Evolutionary conservation across 2,329 filamentous ascomycete species (phyloP).

Genomic region (Venturia nashicola): DNA sequence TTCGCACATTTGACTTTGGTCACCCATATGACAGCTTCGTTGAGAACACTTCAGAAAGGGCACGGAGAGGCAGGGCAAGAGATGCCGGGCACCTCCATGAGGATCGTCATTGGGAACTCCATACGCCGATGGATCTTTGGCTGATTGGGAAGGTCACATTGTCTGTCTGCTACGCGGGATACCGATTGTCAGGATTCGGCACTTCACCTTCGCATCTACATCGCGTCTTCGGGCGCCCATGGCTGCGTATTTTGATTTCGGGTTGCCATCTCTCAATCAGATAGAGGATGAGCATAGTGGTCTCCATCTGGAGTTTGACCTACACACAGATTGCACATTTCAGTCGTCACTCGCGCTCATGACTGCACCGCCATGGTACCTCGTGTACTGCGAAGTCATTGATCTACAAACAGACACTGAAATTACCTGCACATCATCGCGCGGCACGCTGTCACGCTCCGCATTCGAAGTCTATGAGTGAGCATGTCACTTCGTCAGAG

Average conservation of each 20-base stretch:
- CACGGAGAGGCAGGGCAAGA: constrained; percentile 28
- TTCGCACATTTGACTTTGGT: constrained; percentile 60
- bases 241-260: constrained; percentile 15
- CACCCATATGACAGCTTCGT: constrained; percentile 41
- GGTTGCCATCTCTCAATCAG: constrained; percentile 17
- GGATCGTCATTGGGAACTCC: constrained; percentile 41
- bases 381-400: constrained; percentile 3
- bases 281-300: constrained; percentile 15
- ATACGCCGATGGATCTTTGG: constrained; percentile 10
- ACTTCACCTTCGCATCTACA: constrained; percentile 1
- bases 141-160: constrained; percentile 13
- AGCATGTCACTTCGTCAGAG: neutral
- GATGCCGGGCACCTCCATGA: constrained; percentile 30
- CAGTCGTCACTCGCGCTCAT: constrained; percentile 1
- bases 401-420: constrained; percentile 4
- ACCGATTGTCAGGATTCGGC: constrained; percentile 13
- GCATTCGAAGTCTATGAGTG: neutral
- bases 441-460: constrained; percentile 8
- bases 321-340: constrained; percentile 5
- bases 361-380: constrained; percentile 1
- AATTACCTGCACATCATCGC: neutral
- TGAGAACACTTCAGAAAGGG: constrained; percentile 19
- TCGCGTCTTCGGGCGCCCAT: constrained; percentile 25
- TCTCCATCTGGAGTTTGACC: neutral
- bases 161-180: constrained; percentile 11